A percentile compares a stretch with the other conserved stretches of the same genome.
phyloP scores from a whole-genome alignment of 257 asterid species.

The Anisodus tanguticus region DNA sequence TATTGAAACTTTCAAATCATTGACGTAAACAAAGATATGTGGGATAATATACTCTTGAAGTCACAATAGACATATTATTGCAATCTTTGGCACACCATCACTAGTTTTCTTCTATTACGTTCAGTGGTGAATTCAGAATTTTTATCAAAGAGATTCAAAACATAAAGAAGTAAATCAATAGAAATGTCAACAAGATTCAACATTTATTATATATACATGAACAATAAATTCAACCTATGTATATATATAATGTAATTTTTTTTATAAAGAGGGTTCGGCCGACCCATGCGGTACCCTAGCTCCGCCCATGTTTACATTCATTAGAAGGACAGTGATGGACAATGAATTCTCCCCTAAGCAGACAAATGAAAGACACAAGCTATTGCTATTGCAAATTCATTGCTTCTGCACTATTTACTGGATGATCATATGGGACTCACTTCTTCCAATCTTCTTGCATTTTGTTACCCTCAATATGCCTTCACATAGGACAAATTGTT shows the following conservation, averaged over 20 bases:
- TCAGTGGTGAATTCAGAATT: neutral
- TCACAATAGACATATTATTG: neutral
- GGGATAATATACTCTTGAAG: conserved; percentile 1
- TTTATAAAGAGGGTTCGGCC: too few species aligned
- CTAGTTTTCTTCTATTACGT: conserved; percentile 10
- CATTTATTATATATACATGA: too few species aligned
- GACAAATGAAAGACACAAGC: conserved; percentile 30
- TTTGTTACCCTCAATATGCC: neutral
- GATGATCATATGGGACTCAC: conserved; percentile 4
- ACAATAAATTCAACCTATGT: too few species aligned
- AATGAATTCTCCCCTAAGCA: conserved; percentile 34
- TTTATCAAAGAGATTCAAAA: too few species aligned
- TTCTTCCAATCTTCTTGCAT: conserved; percentile 6
- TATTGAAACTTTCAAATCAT: conserved; percentile 34
- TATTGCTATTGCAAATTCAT: neutral
- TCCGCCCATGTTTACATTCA: neutral
- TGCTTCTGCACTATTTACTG: neutral
- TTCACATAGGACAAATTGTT: conserved; percentile 7
- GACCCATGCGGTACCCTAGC: too few species aligned
- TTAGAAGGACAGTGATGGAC: conserved; percentile 31
- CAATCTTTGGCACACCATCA: conserved; percentile 19
- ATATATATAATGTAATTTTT: too few species aligned
- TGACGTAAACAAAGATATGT: conserved; percentile 27
- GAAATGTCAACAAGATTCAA: too few species aligned
- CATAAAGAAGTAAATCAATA: too few species aligned